Evolutionary conservation across 306 rosid species (phyloP), one percentile per base, ranked within the genome.

Genomic region (Dryas octopetala): DNA sequence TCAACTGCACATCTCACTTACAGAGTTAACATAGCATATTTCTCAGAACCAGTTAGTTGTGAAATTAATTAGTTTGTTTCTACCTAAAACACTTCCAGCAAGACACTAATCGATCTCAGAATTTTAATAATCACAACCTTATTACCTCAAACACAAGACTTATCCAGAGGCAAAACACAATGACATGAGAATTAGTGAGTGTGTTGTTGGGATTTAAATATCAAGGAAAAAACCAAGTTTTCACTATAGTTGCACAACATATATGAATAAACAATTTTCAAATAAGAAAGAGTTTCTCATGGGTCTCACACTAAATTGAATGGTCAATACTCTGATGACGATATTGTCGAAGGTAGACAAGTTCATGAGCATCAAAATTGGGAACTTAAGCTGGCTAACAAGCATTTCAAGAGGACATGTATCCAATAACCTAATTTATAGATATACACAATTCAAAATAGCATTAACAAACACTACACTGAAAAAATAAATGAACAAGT

Each of bases 151-250:
- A 19, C 32, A 23, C 63, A 26, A 68, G 23, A 51, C 73, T 11
- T 67, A 67, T 11, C 71, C 43, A 23, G 55, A 48, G 57, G n/a
- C 71, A 13, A 40, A 7, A 67, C 71, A 67, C 44, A n/a, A 23
- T 47, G 44, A 67, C 41, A 19, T 15, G 14, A 67, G 17, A 47
- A 67, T 26, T 16, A 47, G 57, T 12, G 5, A 53, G 17, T 12
- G 51, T 51, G 43, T 7, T 12, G 7, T 6, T 9, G 6, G 60
- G 17, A 38, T 12, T 44, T 13, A 15, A 48, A 69, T 53, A 48
- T 40, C 19, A 7, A 32, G 50, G 28, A 43, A 62, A n/a, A 49
- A 17, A 50, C 38, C 38, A 32, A 32, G 38, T 0, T 0, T 32
- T 32, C 38, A 32, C 38, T 32, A 32, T 16, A 26, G 10, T 7